A percentile compares a stretch with the other conserved stretches of the same genome.
These are phyloP conservation scores for Pseudocercospora musae DNA, from an alignment of 2,329 filamentous ascomycete genomes.

Conservation along the genomic window DNA sequence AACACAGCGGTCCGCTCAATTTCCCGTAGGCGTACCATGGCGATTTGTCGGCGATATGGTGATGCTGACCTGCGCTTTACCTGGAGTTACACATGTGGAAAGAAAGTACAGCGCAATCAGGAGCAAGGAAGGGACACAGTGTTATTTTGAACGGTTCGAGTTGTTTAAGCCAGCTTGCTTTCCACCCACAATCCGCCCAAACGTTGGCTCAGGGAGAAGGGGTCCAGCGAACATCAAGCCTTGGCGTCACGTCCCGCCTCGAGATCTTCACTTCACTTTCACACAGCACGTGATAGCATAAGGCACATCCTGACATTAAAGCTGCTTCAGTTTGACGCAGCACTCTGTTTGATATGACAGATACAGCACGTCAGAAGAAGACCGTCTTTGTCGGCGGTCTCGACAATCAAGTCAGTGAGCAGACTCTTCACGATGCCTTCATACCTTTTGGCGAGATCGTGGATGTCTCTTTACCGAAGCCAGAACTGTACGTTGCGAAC, in stretches of 20 bases:
- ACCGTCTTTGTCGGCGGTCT: conserved; percentile 92
- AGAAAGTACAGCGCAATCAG: neutral
- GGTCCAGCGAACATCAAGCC: neutral
- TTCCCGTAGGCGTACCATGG: conserved; percentile 94
- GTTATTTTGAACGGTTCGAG: neutral
- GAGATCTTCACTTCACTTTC: neutral
- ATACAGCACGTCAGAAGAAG: conserved; percentile 68
- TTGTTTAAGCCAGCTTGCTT: neutral
- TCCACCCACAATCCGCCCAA: conserved; percentile 1
- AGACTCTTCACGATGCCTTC: conserved; percentile 83
- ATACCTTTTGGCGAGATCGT: conserved; percentile 95
- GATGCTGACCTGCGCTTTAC: neutral
- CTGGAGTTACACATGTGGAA: conserved; percentile 3
- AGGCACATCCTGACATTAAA: neutral
- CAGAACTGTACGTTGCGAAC: conserved; percentile 57
- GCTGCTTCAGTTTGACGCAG: neutral
- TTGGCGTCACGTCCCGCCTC: neutral
- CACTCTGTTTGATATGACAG: conserved; percentile 59
- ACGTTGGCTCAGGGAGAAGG: neutral
- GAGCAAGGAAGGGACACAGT: neutral
- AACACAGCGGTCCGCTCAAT: conserved; percentile 96
- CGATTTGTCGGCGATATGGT: neutral
- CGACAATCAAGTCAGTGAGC: conserved; percentile 69
- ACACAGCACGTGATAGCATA: neutral
- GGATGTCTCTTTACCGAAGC: conserved; percentile 85